These are phyloP conservation scores for Begonia masoniana DNA, from an alignment of 306 rosid genomes.

Conservation along the genomic window DNA sequence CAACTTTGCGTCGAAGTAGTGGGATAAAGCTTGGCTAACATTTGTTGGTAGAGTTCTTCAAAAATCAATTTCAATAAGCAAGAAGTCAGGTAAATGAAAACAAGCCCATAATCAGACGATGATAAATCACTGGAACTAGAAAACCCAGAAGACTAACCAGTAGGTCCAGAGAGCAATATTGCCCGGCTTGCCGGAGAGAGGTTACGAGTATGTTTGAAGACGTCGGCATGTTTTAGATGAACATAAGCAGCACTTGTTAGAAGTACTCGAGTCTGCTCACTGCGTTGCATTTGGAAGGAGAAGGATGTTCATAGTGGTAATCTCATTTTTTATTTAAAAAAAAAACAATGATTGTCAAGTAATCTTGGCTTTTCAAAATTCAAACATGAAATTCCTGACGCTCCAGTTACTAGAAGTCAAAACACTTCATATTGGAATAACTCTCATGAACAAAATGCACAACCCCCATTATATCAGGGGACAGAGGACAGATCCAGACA, in stretches of 20 bases:
- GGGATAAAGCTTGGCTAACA: conserved; percentile 97
- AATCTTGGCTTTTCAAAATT: too few relatives aligned
- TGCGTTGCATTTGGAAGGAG: conserved; percentile 11
- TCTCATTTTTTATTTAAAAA: too few relatives aligned
- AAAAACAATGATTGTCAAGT: too few relatives aligned
- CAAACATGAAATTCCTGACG: too few relatives aligned
- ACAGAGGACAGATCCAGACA: too few relatives aligned
- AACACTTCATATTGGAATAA: too few relatives aligned
- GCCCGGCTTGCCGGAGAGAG: conserved; percentile 95
- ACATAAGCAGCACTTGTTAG: conserved; percentile 95
- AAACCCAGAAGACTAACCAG: conserved; percentile 34
- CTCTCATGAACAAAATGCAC: too few relatives aligned
- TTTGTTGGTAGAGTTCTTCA: conserved; percentile 84
- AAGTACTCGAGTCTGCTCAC: conserved; percentile 80
- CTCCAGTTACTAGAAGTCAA: too few relatives aligned
- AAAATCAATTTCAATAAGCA: conserved; percentile 9
- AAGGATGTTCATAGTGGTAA: too few relatives aligned
- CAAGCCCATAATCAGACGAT: too few relatives aligned
- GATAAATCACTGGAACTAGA: background rate
- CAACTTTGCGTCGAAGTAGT: conserved; percentile 85
- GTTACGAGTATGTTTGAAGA: conserved; percentile 72
- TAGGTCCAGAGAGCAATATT: conserved; percentile 88
- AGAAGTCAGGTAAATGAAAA: background rate
- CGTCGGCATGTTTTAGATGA: conserved; percentile 78
- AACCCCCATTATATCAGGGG: too few relatives aligned